Percentiles rank a stretch among this genome's conserved stretches.
Evolutionary conservation across 208 protist genomes (phyloP).

Genomic region (Tritrichomonas foetus): DNA sequence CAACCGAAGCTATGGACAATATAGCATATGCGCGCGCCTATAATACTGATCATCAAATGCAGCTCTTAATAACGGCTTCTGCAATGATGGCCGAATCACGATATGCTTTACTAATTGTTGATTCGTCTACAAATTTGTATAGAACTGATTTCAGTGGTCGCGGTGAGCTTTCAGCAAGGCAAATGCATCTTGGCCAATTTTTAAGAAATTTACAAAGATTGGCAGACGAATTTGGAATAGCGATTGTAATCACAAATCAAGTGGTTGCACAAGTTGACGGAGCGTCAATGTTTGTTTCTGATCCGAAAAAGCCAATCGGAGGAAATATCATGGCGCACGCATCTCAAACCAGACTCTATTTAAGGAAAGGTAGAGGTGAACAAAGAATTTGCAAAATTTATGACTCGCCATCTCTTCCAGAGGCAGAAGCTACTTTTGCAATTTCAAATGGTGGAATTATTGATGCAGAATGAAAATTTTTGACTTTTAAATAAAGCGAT

Average conservation of each 20-base stretch:
- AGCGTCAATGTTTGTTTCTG: slow-evolving; percentile 62
- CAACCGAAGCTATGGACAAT: slow-evolving; percentile 80
- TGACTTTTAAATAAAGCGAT: too few species aligned
- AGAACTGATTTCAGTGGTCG: slow-evolving; percentile 63
- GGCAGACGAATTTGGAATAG: slow-evolving; percentile 77
- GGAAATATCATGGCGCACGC: slow-evolving; percentile 95
- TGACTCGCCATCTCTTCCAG: slow-evolving; percentile 89
- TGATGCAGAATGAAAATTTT: slow-evolving; percentile 61
- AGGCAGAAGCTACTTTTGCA: slow-evolving; percentile 79
- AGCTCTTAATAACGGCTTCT: slow-evolving; percentile 58
- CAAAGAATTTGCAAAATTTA: slow-evolving; percentile 93
- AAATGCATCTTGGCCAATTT: slow-evolving; percentile 48
- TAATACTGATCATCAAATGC: slow-evolving; percentile 67
- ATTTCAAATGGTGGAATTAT: slow-evolving; percentile 87
- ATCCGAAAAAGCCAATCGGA: slow-evolving; percentile 79
- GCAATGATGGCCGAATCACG: slow-evolving; percentile 56
- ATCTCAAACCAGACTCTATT: slow-evolving; percentile 76
- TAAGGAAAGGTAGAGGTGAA: slow-evolving; percentile 88
- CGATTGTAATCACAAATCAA: slow-evolving; percentile 76
- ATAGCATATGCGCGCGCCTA: slow-evolving; percentile 89
- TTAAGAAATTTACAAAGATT: slow-evolving; percentile 78
- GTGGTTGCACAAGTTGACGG: slow-evolving; percentile 66
- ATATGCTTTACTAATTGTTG: slow-evolving; percentile 79
- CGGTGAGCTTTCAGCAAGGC: slow-evolving; percentile 51
- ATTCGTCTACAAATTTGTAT: slow-evolving; percentile 97